These are phyloP conservation scores for Pichia exigua DNA, from an alignment of 805 yeast species.

Conservation along the genomic window DNA sequence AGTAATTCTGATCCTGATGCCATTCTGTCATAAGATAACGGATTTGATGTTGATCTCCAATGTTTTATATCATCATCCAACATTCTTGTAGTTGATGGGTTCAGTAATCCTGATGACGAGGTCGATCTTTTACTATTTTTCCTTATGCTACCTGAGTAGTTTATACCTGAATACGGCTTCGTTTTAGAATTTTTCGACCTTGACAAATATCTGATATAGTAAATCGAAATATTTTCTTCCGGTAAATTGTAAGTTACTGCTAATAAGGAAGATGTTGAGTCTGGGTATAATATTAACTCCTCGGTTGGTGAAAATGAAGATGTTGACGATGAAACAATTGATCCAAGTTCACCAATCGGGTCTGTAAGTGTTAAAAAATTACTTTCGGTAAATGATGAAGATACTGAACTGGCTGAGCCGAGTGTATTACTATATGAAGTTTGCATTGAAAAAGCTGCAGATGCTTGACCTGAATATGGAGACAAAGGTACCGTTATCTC, in stretches of 20 bases:
- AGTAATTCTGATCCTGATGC: conserved; percentile 32
- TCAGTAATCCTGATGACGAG: conserved; percentile 19
- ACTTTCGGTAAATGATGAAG: conserved; percentile 14
- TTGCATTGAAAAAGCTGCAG: neutral
- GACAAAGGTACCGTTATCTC: neutral
- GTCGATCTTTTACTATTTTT: conserved; percentile 21
- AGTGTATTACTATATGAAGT: neutral
- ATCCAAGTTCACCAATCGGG: conserved; percentile 67
- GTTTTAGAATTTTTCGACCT: conserved; percentile 15
- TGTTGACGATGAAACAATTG: conserved; percentile 62
- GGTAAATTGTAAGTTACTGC: conserved; percentile 49
- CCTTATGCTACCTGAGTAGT: conserved; percentile 11
- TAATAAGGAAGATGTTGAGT: conserved; percentile 31
- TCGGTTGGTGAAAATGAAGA: conserved; percentile 55
- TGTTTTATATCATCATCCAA: conserved; percentile 32
- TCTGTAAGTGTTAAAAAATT: conserved; percentile 62
- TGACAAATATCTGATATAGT: conserved; percentile 44
- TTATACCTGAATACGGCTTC: conserved; percentile 6
- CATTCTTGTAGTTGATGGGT: conserved; percentile 36
- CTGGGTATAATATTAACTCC: conserved; percentile 49
- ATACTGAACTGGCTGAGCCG: conserved; percentile 10
- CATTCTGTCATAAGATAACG: conserved; percentile 38
- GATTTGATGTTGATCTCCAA: conserved; percentile 31
- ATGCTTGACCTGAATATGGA: neutral
- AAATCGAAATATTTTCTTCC: conserved; percentile 40